phyloP scores from a whole-genome alignment of 2,329 filamentous ascomycete species.

The Fusarium sp. region DNA sequence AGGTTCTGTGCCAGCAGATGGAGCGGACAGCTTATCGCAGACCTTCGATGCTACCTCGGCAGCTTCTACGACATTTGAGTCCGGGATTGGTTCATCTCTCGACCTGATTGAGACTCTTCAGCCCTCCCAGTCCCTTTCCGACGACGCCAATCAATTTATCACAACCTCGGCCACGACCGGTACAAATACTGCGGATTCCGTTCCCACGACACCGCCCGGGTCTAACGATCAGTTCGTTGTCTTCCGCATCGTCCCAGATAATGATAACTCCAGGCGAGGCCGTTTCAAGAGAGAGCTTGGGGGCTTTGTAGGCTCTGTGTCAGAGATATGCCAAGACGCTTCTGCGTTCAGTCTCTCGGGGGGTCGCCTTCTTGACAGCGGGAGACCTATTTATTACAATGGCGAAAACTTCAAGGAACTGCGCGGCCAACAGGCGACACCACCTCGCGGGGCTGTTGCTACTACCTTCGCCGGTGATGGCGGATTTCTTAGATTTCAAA shows the following conservation, averaged over 20 bases:
- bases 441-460: background rate
- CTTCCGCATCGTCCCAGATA: background rate
- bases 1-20: background rate
- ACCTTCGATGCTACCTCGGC: too few relatives aligned
- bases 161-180: rapidly evolving
- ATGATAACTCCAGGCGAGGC: background rate
- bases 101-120: too few relatives aligned
- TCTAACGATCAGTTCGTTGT: background rate
- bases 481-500: background rate
- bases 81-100: background rate
- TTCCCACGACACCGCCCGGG: background rate
- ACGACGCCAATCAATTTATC: rapidly evolving
- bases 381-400: background rate
- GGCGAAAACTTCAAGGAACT: background rate
- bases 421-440: background rate
- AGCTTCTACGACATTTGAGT: background rate
- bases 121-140: background rate
- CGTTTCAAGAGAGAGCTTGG: background rate
- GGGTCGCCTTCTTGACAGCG: background rate
- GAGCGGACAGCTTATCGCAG: too few relatives aligned
- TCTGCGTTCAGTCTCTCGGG: background rate
- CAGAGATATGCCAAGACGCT: background rate
- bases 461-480: background rate
- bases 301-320: background rate
- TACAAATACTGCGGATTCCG: too few relatives aligned